Evolutionary conservation across 352 stramenopile species (phyloP), one percentile per base, ranked within the genome.

Genomic region (Pythium guiyangense): DNA sequence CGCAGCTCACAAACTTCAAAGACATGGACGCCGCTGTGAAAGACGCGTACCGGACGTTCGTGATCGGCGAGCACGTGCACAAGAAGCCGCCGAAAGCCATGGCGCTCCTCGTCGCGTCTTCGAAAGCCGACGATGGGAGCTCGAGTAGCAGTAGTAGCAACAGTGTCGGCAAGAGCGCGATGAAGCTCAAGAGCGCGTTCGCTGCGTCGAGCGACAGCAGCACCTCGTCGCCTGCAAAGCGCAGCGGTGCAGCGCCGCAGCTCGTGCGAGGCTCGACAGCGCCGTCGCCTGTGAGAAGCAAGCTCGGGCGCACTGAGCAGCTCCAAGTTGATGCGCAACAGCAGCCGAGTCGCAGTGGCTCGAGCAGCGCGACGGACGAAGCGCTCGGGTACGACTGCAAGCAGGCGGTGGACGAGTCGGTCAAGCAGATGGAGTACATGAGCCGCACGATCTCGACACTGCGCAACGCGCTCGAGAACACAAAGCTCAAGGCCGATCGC

Each of bases 341-440:
- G 3, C 52, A 53, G 34, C 44, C 20, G 31, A n/a, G 42, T 42
- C 20, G 15, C 3, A 34, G 52, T 26, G 18, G 31, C 6, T 49
- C 6, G 11, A 48, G 49, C 22, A 12, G 34, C 6, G 45, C 53
- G 20, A 54, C 73, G 0, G 71, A 87, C 29, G 76, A 88, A 62
- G 66, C 66, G 0, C 60, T 90, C 3, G 80, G 77, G 0, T 90
- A 90, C 52, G 76, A 91, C 59, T 86, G 73, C 63, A 91, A 88
- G 35, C 79, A 90, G 49, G 77, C 77, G 0, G 79, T 93, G 12
- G 71, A 85, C 31, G 79, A 92, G 40, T 89, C 84, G 2, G 76
- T 76, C 40, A 86, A 90, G 60, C 81, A 93, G 60, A 77, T 92
- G 61, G 78, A 90, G 59, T 90, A 81, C 52, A 91, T 92, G 81